phyloP scores from a whole-genome alignment of 1,284 basidiomycete species.

The Pseudozyma sp. region DNA sequence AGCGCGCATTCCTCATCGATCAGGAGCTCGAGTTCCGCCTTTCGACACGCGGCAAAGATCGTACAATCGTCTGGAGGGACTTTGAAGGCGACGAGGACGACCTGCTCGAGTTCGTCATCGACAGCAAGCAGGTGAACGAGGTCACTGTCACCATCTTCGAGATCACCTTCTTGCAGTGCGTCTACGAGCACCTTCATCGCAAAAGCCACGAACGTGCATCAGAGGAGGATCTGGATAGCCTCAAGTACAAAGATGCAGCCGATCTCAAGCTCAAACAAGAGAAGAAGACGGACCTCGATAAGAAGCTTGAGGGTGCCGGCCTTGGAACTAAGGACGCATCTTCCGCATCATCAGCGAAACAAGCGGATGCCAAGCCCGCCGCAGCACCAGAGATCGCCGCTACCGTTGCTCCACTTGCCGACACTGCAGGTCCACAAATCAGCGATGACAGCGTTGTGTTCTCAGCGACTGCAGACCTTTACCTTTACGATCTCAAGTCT shows the following conservation, averaged over 20 bases:
- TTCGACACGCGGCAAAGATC: constrained; percentile 66
- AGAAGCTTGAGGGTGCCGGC: constrained; percentile 35
- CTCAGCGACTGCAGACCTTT: constrained; percentile 71
- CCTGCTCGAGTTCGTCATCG: constrained; percentile 82
- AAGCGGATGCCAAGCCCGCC: constrained; percentile 6
- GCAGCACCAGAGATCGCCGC: constrained; percentile 13
- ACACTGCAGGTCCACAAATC: constrained; percentile 33
- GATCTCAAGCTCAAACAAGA: constrained; percentile 33
- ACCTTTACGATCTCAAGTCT: constrained; percentile 79
- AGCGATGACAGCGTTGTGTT: constrained; percentile 38
- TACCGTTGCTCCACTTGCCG: constrained; percentile 37
- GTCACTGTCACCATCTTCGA: constrained; percentile 88
- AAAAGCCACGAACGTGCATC: constrained; percentile 63
- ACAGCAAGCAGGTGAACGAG: constrained; percentile 76
- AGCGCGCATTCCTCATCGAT: constrained; percentile 89
- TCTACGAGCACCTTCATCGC: constrained; percentile 77
- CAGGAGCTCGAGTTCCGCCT: constrained; percentile 81
- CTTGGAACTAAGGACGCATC: constrained; percentile 15
- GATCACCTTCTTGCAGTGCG: constrained; percentile 90
- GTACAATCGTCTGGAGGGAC: constrained; percentile 75
- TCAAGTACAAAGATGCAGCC: constrained; percentile 65
- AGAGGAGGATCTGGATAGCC: constrained; percentile 67
- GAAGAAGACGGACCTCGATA: constrained; percentile 26
- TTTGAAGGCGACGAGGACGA: constrained; percentile 75
- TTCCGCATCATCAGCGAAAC: constrained; percentile 3